Percentiles rank a stretch among this genome's conserved stretches.
Conservation (phyloP, 192 early-diverging fungal species). For the Coemansia sp. region DNA sequence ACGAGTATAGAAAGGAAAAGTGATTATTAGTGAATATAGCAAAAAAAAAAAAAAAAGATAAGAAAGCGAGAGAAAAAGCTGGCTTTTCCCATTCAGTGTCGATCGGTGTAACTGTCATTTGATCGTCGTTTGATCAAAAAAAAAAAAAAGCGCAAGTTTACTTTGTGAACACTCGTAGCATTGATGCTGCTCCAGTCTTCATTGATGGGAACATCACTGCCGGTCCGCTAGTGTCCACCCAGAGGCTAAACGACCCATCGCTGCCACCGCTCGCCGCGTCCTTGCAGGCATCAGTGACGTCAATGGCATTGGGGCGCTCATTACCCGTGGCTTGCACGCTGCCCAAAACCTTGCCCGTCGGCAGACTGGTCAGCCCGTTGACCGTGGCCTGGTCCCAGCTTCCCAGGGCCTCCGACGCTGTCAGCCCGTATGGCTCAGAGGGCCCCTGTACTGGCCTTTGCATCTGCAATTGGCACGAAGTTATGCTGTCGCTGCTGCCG, state of each 20-base stretch:
- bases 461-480: constrained; percentile 20
- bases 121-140: background rate
- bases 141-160: background rate
- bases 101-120: background rate
- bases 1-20: background rate
- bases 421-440: constrained; percentile 6
- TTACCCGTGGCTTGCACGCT: constrained; percentile 3
- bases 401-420: constrained; percentile 9
- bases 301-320: constrained; percentile 13
- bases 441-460: constrained; percentile 12
- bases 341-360: constrained; percentile 13
- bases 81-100: background rate
- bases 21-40: background rate
- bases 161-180: constrained; percentile 10
- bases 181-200: constrained; percentile 21
- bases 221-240: constrained; percentile 21
- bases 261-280: background rate
- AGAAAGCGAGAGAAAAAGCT: background rate
- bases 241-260: constrained; percentile 7
- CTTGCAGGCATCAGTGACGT: constrained; percentile 19
- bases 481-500: constrained; percentile 5
- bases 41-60: background rate
- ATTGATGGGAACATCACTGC: constrained; percentile 17
- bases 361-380: constrained; percentile 7
- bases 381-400: constrained; percentile 14